Conservation (phyloP, 108 stramenopile species). For the Mediolabrus comicus region DNA sequence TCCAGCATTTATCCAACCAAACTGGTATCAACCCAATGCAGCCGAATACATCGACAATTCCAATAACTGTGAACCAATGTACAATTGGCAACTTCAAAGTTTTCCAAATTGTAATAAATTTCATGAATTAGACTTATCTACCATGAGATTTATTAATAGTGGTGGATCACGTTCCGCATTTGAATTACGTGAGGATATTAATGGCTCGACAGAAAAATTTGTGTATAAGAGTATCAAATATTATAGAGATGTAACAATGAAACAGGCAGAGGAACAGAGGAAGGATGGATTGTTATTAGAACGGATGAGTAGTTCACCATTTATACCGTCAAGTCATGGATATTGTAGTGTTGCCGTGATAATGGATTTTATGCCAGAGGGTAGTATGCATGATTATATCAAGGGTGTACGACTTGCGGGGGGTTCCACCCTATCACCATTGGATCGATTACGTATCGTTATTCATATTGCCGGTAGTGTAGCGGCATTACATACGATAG, state of each 20-base stretch:
- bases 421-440: background rate
- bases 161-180: conserved; percentile 23
- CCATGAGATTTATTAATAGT: conserved; percentile 25
- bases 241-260: background rate
- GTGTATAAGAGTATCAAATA: conserved; percentile 43
- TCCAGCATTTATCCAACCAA: background rate
- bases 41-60: background rate
- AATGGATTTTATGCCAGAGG: conserved; percentile 2
- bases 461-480: conserved; percentile 21
- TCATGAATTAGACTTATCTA: conserved; percentile 40
- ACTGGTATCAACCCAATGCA: conserved; percentile 38
- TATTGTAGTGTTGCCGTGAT: background rate
- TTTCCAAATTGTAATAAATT: conserved; percentile 47
- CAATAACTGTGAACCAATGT: conserved; percentile 42
- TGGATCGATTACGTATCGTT: conserved; percentile 7
- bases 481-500: conserved; percentile 26
- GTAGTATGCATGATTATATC: conserved; percentile 39
- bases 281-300: conserved; percentile 12
- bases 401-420: conserved; percentile 23
- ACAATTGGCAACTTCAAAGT: conserved; percentile 29
- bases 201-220: conserved; percentile 12
- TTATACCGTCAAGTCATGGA: conserved; percentile 1
- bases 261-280: conserved; percentile 28
- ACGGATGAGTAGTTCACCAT: conserved; percentile 2
- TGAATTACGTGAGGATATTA: conserved; percentile 8